Evolutionary conservation across 306 rosid species (phyloP).

Genomic region (Sechiopsis laciniata): DNA sequence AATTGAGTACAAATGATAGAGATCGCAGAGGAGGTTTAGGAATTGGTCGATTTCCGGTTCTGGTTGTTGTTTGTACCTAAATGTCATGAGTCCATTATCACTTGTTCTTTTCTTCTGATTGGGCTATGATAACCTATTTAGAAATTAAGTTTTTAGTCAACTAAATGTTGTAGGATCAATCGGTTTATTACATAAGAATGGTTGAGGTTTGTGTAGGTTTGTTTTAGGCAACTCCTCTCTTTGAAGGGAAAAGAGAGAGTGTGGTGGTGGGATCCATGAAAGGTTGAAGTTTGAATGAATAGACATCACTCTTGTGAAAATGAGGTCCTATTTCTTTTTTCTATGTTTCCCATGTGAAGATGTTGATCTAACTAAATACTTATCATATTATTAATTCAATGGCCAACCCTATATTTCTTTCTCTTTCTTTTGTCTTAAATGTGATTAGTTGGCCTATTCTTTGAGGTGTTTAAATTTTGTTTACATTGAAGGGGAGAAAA

Average conservation of each 20-base stretch:
- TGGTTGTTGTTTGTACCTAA: too few species aligned
- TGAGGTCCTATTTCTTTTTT: too few species aligned
- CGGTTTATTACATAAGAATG: too few species aligned
- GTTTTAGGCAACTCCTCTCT: conserved; percentile 1
- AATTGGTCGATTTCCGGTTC: too few species aligned
- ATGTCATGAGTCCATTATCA: too few species aligned
- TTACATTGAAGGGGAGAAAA: background rate
- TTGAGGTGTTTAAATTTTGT: background rate
- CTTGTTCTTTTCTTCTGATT: too few species aligned
- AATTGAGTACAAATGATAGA: too few species aligned
- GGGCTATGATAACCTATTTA: too few species aligned
- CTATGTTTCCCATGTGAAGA: conserved; percentile 26
- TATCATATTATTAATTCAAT: conserved; percentile 1
- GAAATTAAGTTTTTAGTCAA: too few species aligned
- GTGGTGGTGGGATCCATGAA: conserved; percentile 60
- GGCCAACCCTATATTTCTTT: background rate
- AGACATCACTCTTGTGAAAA: background rate
- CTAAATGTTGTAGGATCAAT: too few species aligned
- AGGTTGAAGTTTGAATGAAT: background rate
- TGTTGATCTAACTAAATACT: conserved; percentile 27
- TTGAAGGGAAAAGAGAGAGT: conserved; percentile 11
- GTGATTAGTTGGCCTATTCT: background rate
- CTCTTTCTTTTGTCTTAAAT: background rate
- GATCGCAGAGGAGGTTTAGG: too few species aligned
- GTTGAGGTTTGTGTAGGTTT: background rate